phyloP scores from a whole-genome alignment of 805 yeast species.

The Scheffersomyces spartinae region DNA sequence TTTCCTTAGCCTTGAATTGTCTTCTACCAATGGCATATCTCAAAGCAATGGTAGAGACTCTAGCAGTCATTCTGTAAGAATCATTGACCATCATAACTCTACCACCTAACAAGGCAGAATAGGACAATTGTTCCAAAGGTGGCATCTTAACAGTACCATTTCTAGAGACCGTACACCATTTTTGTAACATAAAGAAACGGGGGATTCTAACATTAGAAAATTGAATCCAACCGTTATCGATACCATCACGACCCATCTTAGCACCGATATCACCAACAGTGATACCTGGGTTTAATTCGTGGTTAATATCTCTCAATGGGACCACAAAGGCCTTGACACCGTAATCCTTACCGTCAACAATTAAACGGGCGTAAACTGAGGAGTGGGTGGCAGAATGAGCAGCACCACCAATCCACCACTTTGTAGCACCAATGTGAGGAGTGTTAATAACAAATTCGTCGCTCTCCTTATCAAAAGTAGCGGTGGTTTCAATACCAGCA shows the following conservation, averaged over 20 bases:
- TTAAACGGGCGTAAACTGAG: constrained; percentile 73
- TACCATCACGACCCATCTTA: constrained; percentile 93
- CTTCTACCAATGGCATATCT: constrained; percentile 86
- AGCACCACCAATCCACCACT: constrained; percentile 99
- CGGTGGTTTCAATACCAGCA: constrained; percentile 88
- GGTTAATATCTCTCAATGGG: constrained; percentile 70
- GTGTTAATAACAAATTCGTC: constrained; percentile 72
- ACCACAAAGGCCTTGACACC: constrained; percentile 92
- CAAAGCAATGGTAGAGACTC: constrained; percentile 73
- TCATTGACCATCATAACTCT: constrained; percentile 86
- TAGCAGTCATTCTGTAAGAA: constrained; percentile 68
- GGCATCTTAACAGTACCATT: constrained; percentile 66
- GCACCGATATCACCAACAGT: constrained; percentile 86
- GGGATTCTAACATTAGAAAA: constrained; percentile 78
- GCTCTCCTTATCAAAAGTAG: constrained; percentile 54
- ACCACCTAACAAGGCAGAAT: constrained; percentile 79
- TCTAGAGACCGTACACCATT: constrained; percentile 59
- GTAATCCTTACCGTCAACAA: constrained; percentile 73
- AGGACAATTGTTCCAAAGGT: constrained; percentile 80
- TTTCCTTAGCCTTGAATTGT: constrained; percentile 51
- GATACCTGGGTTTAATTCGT: constrained; percentile 68
- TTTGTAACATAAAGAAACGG: constrained; percentile 69
- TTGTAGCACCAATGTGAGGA: constrained; percentile 86
- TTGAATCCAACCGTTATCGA: constrained; percentile 96
- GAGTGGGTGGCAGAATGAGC: constrained; percentile 89